Evolutionary conservation across 2,329 filamentous ascomycete species (phyloP), one percentile per base, ranked within the genome.

Genomic region (Colletotrichum salicis): DNA sequence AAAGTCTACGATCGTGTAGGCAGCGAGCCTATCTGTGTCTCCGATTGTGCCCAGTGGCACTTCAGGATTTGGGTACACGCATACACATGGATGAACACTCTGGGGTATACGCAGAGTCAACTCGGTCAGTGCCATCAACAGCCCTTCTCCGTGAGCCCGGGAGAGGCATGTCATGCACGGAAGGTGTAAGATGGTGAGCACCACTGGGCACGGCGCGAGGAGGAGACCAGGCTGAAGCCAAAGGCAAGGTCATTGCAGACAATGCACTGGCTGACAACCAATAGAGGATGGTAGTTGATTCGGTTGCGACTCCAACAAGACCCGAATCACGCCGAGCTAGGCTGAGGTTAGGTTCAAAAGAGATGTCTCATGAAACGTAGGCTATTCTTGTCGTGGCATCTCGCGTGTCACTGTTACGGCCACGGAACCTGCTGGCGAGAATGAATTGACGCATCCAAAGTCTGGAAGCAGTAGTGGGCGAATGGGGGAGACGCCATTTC

Each of bases 311-410:
- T 35, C 19, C 22, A 22, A 35, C 19, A 27, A 15, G 24, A 27
- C 31, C 58, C 58, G 54, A 64, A 59, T 59, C 33, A 63, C 58
- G 48, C 41, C 52, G 35, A 64, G 41, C 45, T 69, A 31, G 58
- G 41, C 33, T 62, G 64, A 64, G 64, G 54, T 71, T 48, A 64
- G 59, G 65, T 68, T 71, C 54, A 57, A 12, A 48, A 55, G 22
- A 71, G 41, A 24, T 64, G 64, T 69, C 64, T 63, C 52, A 71
- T 71, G 69, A 71, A 69, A 69, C 64, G 59, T 54, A 41, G 65
- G 29, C 59, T 71, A 64, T 64, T 71, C 64, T 69, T 60, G 41
- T 69, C 69, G 65, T 71, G 59, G 59, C 69, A 71, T 63, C 54
- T 58, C 69, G 65, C 69, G 64, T 69, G 54, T 71, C 64, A 71